Evolutionary conservation across 768 basidiomycete genomes (phyloP).

Genomic region (Boletus eberwhitei): DNA sequence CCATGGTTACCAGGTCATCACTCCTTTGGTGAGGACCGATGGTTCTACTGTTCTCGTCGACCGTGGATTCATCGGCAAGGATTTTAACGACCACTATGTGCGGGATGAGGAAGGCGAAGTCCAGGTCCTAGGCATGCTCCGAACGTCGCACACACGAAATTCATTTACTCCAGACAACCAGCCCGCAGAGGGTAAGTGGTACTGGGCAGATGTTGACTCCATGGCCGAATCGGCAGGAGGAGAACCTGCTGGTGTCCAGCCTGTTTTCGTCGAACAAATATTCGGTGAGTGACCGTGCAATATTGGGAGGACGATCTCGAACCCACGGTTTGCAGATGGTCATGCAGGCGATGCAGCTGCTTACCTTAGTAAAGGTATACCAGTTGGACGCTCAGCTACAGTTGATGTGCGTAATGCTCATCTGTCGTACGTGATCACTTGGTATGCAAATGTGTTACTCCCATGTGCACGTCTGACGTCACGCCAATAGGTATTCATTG

Average conservation of each 20-base stretch:
- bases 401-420: conserved; percentile 93
- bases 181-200: conserved; percentile 79
- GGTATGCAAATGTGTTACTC: conserved; percentile 46
- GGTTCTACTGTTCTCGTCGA: conserved; percentile 89
- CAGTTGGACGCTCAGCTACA: conserved; percentile 77
- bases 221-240: conserved; percentile 82
- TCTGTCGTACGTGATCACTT: conserved; percentile 91
- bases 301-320: neutral
- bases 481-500: conserved; percentile 71
- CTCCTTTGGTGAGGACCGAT: conserved; percentile 75
- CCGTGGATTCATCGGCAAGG: conserved; percentile 79
- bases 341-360: conserved; percentile 70
- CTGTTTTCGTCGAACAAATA: conserved; percentile 87
- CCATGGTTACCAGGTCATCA: conserved; percentile 84
- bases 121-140: conserved; percentile 82
- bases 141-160: conserved; percentile 71
- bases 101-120: conserved; percentile 53
- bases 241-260: conserved; percentile 67
- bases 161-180: conserved; percentile 87
- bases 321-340: conserved; percentile 56
- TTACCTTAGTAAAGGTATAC: conserved; percentile 65
- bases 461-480: conserved; percentile 11
- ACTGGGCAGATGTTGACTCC: conserved; percentile 81
- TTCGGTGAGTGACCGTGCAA: conserved; percentile 57
- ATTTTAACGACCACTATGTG: conserved; percentile 41